These are phyloP conservation scores for Murraya paniculata DNA, from an alignment of 345 rosid species.

Conservation along the genomic window DNA sequence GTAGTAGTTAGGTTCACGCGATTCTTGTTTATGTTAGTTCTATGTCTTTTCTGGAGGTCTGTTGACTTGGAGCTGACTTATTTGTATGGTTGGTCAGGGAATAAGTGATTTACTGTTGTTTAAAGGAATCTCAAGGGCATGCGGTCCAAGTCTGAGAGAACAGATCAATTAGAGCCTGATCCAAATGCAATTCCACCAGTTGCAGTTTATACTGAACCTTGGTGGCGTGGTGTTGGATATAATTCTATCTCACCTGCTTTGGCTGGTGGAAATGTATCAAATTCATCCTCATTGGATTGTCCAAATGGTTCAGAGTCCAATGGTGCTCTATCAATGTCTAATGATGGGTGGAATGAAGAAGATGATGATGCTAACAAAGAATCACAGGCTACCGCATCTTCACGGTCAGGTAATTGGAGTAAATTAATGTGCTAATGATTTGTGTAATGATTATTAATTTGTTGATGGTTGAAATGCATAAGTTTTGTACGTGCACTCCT, in stretches of 20 bases:
- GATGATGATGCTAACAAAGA: slow-evolving; percentile 50
- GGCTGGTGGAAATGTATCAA: slow-evolving; percentile 43
- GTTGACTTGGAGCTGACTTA: background rate
- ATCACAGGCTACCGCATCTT: slow-evolving; percentile 54
- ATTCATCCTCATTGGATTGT: slow-evolving; percentile 61
- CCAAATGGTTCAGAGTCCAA: slow-evolving; percentile 64
- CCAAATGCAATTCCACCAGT: slow-evolving; percentile 39
- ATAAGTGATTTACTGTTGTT: slow-evolving; percentile 6
- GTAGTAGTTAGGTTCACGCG: background rate
- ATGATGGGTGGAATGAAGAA: slow-evolving; percentile 54
- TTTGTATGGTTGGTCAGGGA: slow-evolving; percentile 13
- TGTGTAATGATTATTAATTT: background rate
- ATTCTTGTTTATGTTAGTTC: background rate
- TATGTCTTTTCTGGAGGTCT: background rate
- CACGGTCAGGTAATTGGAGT: slow-evolving; percentile 49
- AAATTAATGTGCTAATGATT: slow-evolving; percentile 6
- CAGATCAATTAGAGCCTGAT: slow-evolving; percentile 43
- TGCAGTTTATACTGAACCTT: slow-evolving; percentile 56
- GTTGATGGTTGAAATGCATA: background rate
- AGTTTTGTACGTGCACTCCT: background rate
- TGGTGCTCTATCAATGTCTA: slow-evolving; percentile 57
- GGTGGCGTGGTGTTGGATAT: slow-evolving; percentile 71
- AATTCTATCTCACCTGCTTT: slow-evolving; percentile 40
- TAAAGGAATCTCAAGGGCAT: slow-evolving; percentile 42
- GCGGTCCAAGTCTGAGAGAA: slow-evolving; percentile 59